phyloP scores from a whole-genome alignment of 1,284 basidiomycete genomes.

The Athelia psychrophila region DNA sequence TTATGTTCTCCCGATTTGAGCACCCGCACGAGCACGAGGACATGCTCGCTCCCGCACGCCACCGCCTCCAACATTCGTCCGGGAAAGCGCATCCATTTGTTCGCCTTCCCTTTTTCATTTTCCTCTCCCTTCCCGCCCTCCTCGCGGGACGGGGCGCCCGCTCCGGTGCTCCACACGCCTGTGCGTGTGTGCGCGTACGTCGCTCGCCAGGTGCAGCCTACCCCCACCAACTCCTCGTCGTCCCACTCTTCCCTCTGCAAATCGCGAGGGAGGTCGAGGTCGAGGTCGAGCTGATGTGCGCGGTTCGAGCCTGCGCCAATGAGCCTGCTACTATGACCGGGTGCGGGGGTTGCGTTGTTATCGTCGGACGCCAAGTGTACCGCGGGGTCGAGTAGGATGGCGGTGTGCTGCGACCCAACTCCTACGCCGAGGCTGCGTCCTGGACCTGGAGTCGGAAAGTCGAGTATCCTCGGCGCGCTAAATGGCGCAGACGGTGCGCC shows the following conservation, averaged over 20 bases:
- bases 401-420: slow-evolving; percentile 72
- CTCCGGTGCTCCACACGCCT: not conserved
- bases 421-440: slow-evolving; percentile 33
- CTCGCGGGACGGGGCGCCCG: not conserved
- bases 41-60: slow-evolving; percentile 81
- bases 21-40: slow-evolving; percentile 43
- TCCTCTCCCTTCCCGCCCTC: not conserved
- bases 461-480: slow-evolving; percentile 22
- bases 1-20: slow-evolving; percentile 6
- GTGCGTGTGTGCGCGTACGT: slow-evolving; percentile 12
- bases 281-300: slow-evolving; percentile 59
- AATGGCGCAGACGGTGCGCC: slow-evolving; percentile 31
- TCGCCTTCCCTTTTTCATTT: not conserved
- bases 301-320: slow-evolving; percentile 62
- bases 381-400: too few relatives aligned
- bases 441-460: slow-evolving; percentile 21
- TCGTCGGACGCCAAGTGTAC: not conserved
- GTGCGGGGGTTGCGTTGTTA: not conserved
- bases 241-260: slow-evolving; percentile 56
- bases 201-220: slow-evolving; percentile 23
- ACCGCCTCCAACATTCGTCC: slow-evolving; percentile 26
- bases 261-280: slow-evolving; percentile 39
- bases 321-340: slow-evolving; percentile 45
- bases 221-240: slow-evolving; percentile 80
- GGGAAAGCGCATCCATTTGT: not conserved